Evolutionary conservation across 441 rosid genomes (phyloP), one percentile per base, ranked within the genome.

Genomic region (Metrosideros polymorpha): DNA sequence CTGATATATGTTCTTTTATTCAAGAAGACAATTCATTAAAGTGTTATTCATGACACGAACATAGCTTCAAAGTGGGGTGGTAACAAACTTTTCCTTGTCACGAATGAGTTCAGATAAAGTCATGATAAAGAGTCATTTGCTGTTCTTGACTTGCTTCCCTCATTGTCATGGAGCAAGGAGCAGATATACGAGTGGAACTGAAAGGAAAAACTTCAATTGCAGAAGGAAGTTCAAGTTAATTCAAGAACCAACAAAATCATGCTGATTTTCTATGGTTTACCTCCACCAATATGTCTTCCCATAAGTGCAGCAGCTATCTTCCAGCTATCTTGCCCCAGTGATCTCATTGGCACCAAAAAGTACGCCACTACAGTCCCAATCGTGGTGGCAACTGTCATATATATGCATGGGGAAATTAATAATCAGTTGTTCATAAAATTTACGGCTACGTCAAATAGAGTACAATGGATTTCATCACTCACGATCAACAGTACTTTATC

Each of bases 281-380:
- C 96, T 94, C 99, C 98, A 57, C 99, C 98, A 55, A 96, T 97
- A 87, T 97, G 95, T 88, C 97, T 94, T 53, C 96, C 98, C 99
- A 95, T 96, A 63, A 97, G 98, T 53, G 98, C 98, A 89, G 98
- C 98, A n/a, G 97, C 98, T 85, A 97, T 94, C 91, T 94, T 95
- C 98, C 99, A 97, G 89, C 95, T 92, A 91, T 95, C 97, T 39
- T 90, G 91, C 84, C 98, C 99, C 87, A 95, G 97, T 61, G 98
- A 89, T 89, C 87, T 91, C 98, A 95, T 96, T 47, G 98, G 99
- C 89, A 97, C 98, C 86, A 95, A 77, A 86, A 91, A 86, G 90
- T 88, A 96, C 2, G 98, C 98, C 89, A 96, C 82, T 79, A 85
- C 86, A 9, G 98, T 97, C 89, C 99, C 98, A 49, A 93, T 83